Conservation (phyloP, 176 grass and related monocot species). For the Elymus sibiricus region DNA sequence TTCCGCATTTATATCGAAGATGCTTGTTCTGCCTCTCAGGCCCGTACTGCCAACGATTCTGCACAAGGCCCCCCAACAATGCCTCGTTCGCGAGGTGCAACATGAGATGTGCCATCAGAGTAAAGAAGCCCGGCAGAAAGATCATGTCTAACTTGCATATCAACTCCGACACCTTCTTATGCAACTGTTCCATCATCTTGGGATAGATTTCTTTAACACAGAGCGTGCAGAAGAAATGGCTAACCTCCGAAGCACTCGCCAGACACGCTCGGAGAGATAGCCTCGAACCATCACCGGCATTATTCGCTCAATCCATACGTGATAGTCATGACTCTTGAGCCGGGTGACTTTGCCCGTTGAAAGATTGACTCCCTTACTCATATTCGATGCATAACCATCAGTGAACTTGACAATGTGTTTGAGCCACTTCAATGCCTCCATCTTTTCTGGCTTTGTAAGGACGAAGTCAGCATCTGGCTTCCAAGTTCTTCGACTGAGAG, state of each 20-base stretch:
- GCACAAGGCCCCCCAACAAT: too few relatives aligned
- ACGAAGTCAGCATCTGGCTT: not conserved
- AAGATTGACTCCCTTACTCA: not conserved
- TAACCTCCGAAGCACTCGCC: too few relatives aligned
- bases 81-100: not conserved
- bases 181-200: too few relatives aligned
- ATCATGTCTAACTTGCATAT: not conserved
- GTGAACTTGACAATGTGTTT: not conserved
- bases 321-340: too few relatives aligned
- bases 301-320: not conserved
- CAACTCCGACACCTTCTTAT: too few relatives aligned
- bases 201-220: too few relatives aligned
- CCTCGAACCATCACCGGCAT: not conserved
- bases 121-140: not conserved
- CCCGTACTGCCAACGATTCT: too few relatives aligned
- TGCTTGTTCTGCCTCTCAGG: too few relatives aligned
- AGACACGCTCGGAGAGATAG: not conserved
- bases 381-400: slow-evolving; percentile 10
- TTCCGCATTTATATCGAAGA: too few relatives aligned
- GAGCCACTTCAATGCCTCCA: not conserved
- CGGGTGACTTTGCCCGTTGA: not conserved
- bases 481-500: not conserved
- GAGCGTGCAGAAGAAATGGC: too few relatives aligned
- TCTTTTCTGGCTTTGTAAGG: not conserved
- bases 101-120: slow-evolving; percentile 6